These are phyloP conservation scores for Platismatia glauca DNA, from an alignment of 495 filamentous ascomycete genomes.

Conservation along the genomic window DNA sequence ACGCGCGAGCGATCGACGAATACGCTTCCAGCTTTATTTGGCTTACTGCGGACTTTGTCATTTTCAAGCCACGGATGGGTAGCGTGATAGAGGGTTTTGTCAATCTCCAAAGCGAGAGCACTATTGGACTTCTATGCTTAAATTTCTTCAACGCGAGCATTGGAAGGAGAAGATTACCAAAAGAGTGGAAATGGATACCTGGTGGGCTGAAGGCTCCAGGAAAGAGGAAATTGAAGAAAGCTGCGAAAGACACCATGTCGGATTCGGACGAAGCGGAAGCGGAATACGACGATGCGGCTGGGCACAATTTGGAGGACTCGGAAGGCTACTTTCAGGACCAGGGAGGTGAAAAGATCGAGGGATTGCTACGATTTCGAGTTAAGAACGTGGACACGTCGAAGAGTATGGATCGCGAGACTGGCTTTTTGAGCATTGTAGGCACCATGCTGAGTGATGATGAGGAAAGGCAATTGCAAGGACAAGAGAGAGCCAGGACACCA, in stretches of 20 bases:
- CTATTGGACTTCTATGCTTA: constrained; percentile 59
- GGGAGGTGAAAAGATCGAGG: constrained; percentile 52
- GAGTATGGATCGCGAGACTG: constrained; percentile 46
- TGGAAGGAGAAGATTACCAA: constrained; percentile 54
- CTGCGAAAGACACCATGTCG: constrained; percentile 1
- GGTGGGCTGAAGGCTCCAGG: constrained; percentile 26
- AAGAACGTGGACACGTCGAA: constrained; percentile 53
- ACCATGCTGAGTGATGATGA: constrained; percentile 50
- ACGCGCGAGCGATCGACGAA: constrained; percentile 52
- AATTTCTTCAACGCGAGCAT: constrained; percentile 72
- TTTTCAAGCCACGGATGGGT: constrained; percentile 55
- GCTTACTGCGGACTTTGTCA: constrained; percentile 62
- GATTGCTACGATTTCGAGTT: constrained; percentile 52
- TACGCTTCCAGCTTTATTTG: constrained; percentile 62
- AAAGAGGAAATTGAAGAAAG: constrained; percentile 31
- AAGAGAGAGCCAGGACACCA: constrained; percentile 25
- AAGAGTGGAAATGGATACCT: constrained; percentile 54
- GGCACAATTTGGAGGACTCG: constrained; percentile 32
- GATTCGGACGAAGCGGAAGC: constrained; percentile 16
- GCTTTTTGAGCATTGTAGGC: constrained; percentile 61
- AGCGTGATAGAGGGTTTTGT: constrained; percentile 55
- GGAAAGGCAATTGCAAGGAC: constrained; percentile 33
- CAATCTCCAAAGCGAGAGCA: constrained; percentile 63
- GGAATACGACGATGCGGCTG: constrained; percentile 22
- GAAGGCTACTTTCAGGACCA: constrained; percentile 55